phyloP scores from a whole-genome alignment of 208 protist genomes.

The Leptomonas seymouri region DNA sequence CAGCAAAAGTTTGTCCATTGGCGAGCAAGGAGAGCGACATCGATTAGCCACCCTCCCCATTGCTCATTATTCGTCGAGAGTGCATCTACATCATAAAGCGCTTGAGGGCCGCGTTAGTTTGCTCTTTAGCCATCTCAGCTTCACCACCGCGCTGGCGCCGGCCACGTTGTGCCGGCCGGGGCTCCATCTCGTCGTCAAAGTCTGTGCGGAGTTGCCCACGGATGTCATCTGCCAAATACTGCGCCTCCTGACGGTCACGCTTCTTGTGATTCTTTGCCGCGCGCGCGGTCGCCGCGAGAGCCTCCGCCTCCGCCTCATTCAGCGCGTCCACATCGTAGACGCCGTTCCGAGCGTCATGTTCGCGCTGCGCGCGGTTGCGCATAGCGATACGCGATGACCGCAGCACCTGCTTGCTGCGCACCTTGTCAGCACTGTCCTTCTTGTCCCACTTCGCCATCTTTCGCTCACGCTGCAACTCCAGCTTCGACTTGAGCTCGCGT shows the following conservation, averaged over 20 bases:
- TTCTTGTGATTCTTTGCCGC: constrained; percentile 34
- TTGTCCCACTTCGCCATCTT: constrained; percentile 92
- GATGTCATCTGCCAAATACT: constrained; percentile 52
- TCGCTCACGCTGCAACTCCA: constrained; percentile 69
- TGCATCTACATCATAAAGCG: constrained; percentile 34
- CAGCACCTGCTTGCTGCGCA: constrained; percentile 88
- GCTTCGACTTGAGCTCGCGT: constrained; percentile 68
- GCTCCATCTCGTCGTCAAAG: constrained; percentile 19
- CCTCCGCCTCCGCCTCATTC: constrained; percentile 44
- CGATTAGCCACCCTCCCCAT: too few species aligned
- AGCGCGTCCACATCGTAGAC: constrained; percentile 59
- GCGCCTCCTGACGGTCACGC: constrained; percentile 38
- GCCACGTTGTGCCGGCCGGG: background rate
- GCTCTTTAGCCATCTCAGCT: background rate
- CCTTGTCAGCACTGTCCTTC: constrained; percentile 89
- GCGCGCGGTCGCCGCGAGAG: constrained; percentile 27
- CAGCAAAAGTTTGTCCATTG: too few species aligned
- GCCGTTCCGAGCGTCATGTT: constrained; percentile 46
- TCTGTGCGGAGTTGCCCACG: constrained; percentile 35
- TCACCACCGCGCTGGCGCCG: background rate
- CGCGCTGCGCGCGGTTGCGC: constrained; percentile 49
- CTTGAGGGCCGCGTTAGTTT: constrained; percentile 45
- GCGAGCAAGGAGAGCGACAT: too few species aligned
- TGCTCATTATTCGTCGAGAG: too few species aligned
- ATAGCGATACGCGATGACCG: constrained; percentile 71